Evolutionary conservation across 164 flowering plant genomes (phyloP).

Genomic region (Paratinospora sagittata): DNA sequence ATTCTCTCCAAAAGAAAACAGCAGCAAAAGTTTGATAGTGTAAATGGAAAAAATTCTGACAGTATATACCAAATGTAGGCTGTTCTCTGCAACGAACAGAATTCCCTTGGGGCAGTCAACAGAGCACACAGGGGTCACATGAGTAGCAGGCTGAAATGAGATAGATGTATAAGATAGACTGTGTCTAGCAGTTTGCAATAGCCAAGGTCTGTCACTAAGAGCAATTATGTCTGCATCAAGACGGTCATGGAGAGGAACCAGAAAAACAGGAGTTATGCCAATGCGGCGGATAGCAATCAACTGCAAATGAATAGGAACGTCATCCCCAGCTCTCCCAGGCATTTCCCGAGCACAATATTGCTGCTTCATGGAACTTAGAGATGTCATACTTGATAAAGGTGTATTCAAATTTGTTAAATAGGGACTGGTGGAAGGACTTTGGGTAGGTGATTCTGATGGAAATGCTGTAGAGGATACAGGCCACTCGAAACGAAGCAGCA

Average conservation of each 20-base stretch:
- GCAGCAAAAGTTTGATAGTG: background rate
- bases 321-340: constrained; percentile 26
- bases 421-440: constrained; percentile 22
- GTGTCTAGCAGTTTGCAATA: constrained; percentile 91
- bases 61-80: constrained; percentile 77
- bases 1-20: background rate
- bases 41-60: background rate
- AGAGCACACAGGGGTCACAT: constrained; percentile 82
- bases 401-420: constrained; percentile 18
- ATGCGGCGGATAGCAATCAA: constrained; percentile 85
- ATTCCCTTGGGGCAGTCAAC: constrained; percentile 83
- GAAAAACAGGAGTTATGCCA: constrained; percentile 89
- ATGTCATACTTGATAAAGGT: constrained; percentile 13
- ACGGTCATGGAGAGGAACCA: constrained; percentile 73
- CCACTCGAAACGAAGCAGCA: constrained; percentile 96
- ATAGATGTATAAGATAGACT: constrained; percentile 87
- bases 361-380: constrained; percentile 18
- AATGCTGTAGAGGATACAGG: constrained; percentile 33
- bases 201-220: constrained; percentile 98
- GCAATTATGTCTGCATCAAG: constrained; percentile 76
- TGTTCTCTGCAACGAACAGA: constrained; percentile 85
- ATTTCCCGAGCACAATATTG: constrained; percentile 16
- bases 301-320: constrained; percentile 49
- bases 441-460: constrained; percentile 24
- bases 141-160: constrained; percentile 88